phyloP scores from a whole-genome alignment of 805 yeast genomes.

The Maudiozyma bulderi region DNA sequence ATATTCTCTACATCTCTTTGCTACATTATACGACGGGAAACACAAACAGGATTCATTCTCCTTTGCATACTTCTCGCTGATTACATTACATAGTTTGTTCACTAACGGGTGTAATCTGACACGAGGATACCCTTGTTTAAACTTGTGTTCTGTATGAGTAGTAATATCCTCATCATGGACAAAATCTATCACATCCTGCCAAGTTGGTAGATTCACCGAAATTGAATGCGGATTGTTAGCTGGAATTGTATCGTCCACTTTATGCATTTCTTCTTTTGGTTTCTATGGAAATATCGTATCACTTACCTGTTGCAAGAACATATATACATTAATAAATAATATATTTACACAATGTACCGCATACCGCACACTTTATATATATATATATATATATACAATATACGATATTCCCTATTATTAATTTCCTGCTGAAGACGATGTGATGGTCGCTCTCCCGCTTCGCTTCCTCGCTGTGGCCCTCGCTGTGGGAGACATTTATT shows the following conservation, averaged over 20 bases:
- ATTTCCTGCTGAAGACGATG: too few relatives aligned
- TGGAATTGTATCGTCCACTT: constrained; percentile 79
- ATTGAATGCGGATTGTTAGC: constrained; percentile 87
- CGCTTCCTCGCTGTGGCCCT: too few relatives aligned
- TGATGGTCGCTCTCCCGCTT: too few relatives aligned
- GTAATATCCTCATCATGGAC: constrained; percentile 53
- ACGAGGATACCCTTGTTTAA: constrained; percentile 50
- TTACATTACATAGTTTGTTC: constrained; percentile 41
- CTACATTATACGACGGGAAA: constrained; percentile 69
- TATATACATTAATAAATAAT: background rate
- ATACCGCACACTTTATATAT: too few relatives aligned
- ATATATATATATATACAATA: too few relatives aligned
- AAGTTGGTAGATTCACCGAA: constrained; percentile 88
- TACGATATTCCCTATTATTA: too few relatives aligned
- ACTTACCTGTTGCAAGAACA: background rate
- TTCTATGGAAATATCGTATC: background rate
- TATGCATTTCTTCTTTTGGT: background rate
- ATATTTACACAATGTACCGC: too few relatives aligned
- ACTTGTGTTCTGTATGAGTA: constrained; percentile 51
- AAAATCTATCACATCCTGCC: constrained; percentile 89
- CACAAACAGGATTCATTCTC: constrained; percentile 66
- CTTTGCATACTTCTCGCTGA: constrained; percentile 67
- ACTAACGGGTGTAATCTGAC: constrained; percentile 61
- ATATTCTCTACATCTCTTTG: constrained; percentile 78
- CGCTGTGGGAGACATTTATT: too few relatives aligned